These are phyloP conservation scores for Lenwebbia sp. DNA, from an alignment of 345 rosid genomes.

Conservation along the genomic window DNA sequence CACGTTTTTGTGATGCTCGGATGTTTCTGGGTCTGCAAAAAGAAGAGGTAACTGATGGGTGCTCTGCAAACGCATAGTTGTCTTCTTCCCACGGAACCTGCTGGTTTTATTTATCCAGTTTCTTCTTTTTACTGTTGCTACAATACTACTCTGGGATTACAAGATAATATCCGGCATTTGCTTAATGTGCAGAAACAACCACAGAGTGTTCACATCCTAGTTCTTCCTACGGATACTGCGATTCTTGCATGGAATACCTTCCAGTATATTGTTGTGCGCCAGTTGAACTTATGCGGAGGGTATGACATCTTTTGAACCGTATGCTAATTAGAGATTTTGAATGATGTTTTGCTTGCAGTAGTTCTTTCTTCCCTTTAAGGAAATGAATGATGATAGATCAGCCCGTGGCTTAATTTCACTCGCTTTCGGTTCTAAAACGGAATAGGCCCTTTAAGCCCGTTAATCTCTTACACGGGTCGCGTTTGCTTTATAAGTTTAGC, in stretches of 20 bases:
- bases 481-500: neutral
- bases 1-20: neutral
- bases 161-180: too few relatives aligned
- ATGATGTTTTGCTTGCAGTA: neutral
- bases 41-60: neutral
- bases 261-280: too few relatives aligned
- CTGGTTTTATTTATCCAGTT: too few relatives aligned
- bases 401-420: too few relatives aligned
- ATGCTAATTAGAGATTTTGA: neutral
- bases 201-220: constrained; percentile 9
- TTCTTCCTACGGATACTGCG: too few relatives aligned
- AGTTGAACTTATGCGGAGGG: too few relatives aligned
- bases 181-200: constrained; percentile 34
- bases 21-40: neutral
- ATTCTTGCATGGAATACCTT: too few relatives aligned
- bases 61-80: neutral
- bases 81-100: too few relatives aligned
- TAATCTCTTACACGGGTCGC: neutral
- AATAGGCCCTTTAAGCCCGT: neutral
- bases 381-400: too few relatives aligned
- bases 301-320: constrained; percentile 2
- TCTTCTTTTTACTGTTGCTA: too few relatives aligned
- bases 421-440: neutral
- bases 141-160: too few relatives aligned
- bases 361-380: neutral